Evolutionary conservation across 2,329 filamentous ascomycete genomes (phyloP).

Genomic region (Fusarium anthophilum): DNA sequence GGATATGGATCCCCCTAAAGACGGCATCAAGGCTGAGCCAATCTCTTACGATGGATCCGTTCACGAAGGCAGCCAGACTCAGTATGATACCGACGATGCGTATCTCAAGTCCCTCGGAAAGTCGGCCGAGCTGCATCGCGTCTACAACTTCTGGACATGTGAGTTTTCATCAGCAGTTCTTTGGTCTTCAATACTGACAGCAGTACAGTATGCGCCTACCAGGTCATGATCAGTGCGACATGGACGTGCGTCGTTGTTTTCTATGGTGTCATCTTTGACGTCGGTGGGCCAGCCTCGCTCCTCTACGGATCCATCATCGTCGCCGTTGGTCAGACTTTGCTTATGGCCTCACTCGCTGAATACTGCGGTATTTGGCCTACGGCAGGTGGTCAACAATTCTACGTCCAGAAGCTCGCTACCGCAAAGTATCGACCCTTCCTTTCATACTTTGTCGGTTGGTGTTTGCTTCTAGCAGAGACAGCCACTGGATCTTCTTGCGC

Average conservation of each 20-base stretch:
- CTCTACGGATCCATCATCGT: slow-evolving; percentile 22
- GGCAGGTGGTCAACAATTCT: slow-evolving; percentile 11
- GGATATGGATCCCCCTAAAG: neutral
- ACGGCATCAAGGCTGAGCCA: neutral
- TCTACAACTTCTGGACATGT: slow-evolving; percentile 24
- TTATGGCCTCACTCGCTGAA: slow-evolving; percentile 21
- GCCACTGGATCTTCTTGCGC: slow-evolving; percentile 3
- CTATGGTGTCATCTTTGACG: slow-evolving; percentile 13
- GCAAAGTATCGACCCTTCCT: neutral
- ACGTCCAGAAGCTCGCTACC: neutral
- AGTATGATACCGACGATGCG: neutral
- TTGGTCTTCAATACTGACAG: neutral
- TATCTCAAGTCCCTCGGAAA: slow-evolving; percentile 14
- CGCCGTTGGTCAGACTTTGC: slow-evolving; percentile 1
- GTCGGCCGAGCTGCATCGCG: slow-evolving; percentile 2
- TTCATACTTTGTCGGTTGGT: slow-evolving; percentile 15
- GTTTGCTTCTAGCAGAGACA: slow-evolving; percentile 2
- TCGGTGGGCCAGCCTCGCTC: slow-evolving; percentile 5
- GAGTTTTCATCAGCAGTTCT: neutral
- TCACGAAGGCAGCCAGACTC: neutral
- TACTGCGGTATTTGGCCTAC: slow-evolving; percentile 14
- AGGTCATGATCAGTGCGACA: slow-evolving; percentile 21
- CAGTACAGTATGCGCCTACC: slow-evolving; percentile 13
- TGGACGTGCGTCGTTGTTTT: slow-evolving; percentile 23
- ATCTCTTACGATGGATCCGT: neutral